Evolutionary conservation across 306 rosid genomes (phyloP), one percentile per base, ranked within the genome.

Genomic region (Dalbergia cochinchinensis): DNA sequence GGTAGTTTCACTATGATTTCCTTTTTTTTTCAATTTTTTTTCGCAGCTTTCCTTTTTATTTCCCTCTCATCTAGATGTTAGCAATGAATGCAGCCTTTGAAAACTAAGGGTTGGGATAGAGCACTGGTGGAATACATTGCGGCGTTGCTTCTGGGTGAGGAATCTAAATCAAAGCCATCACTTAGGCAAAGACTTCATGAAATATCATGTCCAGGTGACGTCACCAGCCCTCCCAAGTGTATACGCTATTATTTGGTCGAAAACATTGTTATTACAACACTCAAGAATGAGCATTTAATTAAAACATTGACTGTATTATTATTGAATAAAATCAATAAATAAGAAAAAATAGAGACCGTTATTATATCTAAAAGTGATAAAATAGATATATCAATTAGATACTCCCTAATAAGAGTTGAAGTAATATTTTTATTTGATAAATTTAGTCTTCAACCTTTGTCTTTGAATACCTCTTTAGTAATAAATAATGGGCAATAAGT

Each of bases 161-260:
- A 84, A 47, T 76, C 88, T 61, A 81, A 85, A 77, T 82, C 90
- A 73, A 89, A 89, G 54, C 91, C 95, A 48, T 77, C 94, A 11
- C 79, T 89, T 62, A 57, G 90, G 61, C 63, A 90, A 82, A 86
- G 94, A 80, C 97, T 94, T 69, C 78, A 78, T 55, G 79, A 94
- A 79, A 94, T 94, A 80, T 86, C 97, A 65, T 94, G 99, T 73
- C 97, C 99, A 35, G 97, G 99, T 94, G 71, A 85, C 63, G 51
- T 5, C 79, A 41, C 70, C 76, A 63, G 59, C 69, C 82, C 83
- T 64, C 31, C 31, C 31, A 26, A 26, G 31, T 69, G 61, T 55
- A 2, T 8, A 45, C 69, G 11, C 62, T 26, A 37, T 37, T 37
- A 37, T 37, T 37, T 37, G 41, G 41, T 37, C 0, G 5, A 37